phyloP scores from a whole-genome alignment of 371 early-diverging fungal genomes.

The Sporodiniella umbellata region DNA sequence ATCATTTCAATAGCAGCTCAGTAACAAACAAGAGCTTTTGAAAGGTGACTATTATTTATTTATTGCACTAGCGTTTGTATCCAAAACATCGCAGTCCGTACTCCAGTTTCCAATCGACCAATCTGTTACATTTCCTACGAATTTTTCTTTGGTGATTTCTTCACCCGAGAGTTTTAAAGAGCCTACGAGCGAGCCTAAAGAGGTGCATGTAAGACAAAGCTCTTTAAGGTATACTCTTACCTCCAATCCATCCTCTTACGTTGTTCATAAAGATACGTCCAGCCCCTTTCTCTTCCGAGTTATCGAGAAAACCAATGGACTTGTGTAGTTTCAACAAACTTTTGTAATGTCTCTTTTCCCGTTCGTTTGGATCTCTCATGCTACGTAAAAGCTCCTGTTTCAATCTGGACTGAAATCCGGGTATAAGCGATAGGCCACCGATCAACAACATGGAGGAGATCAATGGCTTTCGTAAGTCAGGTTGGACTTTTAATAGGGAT shows the following conservation, averaged over 20 bases:
- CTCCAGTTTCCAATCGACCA: constrained; percentile 57
- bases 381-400: constrained; percentile 57
- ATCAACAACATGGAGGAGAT: constrained; percentile 65
- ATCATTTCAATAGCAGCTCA: too few species aligned
- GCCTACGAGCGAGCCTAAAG: constrained; percentile 65
- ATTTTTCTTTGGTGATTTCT: constrained; percentile 63
- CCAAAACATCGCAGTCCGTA: too few species aligned
- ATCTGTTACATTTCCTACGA: constrained; percentile 60
- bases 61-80: too few species aligned
- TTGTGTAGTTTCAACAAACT: constrained; percentile 27
- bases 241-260: constrained; percentile 76
- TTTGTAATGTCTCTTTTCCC: constrained; percentile 39
- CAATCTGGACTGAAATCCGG: constrained; percentile 68
- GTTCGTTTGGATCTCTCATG: constrained; percentile 36
- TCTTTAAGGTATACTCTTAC: constrained; percentile 39
- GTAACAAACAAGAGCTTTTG: too few species aligned
- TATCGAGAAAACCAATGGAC: constrained; percentile 34
- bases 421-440: constrained; percentile 79
- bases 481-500: constrained; percentile 59
- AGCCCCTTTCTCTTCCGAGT: constrained; percentile 34
- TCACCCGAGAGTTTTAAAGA: constrained; percentile 67
- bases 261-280: constrained; percentile 68
- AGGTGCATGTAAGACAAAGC: not conserved
- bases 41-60: too few species aligned
- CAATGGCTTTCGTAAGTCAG: constrained; percentile 73